Evolutionary conservation across 257 asterid genomes (phyloP), one percentile per base, ranked within the genome.

Genomic region (Asclepias syriaca): DNA sequence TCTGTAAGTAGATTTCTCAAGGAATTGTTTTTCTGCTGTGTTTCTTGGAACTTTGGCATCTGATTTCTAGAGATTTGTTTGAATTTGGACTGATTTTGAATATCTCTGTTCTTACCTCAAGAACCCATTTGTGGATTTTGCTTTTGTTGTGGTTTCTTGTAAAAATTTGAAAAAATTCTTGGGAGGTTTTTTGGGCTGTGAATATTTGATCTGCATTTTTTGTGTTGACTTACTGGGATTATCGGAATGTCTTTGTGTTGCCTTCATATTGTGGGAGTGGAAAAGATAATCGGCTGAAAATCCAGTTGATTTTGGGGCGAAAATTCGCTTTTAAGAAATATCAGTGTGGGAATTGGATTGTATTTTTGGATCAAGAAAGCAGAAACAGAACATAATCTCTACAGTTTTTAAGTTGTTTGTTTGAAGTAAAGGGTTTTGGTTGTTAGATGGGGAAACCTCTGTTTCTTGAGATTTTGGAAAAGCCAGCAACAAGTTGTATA

Each of bases 401-500:
- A 16, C 46, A 61, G 19, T 63, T 34, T 34, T 2, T 34, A 2
- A 34, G 39, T 34, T 34, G 19, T 2, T 63, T 40, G 45, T 68
- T n/a, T 48, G 18, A 45, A 16, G 56, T 45, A 46, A 19, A 70
- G 40, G 66, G 34, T 53, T 22, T 37, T 57, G 45, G 39, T 12
- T 43, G 24, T 27, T 27, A 73, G 80, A 94, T 94, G 97, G 99
- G 99, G 84, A 94, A 94, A 71, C 97, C 99, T 19, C 75, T 94
- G 69, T 72, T 88, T 66, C 89, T 78, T 61, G 97, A 94, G 86
- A 91, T 91, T 65, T 78, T 83, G 80, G 97, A 94, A 66, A 94
- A 94, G 81, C 97, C 99, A 58, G 97, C 97, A 18, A 89, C 99
- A 1, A 91, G 97, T 67, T 94, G 95, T 72, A 48, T 87, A 22